These are phyloP conservation scores for Lentinula edodes DNA, from an alignment of 768 basidiomycete species.

Conservation along the genomic window DNA sequence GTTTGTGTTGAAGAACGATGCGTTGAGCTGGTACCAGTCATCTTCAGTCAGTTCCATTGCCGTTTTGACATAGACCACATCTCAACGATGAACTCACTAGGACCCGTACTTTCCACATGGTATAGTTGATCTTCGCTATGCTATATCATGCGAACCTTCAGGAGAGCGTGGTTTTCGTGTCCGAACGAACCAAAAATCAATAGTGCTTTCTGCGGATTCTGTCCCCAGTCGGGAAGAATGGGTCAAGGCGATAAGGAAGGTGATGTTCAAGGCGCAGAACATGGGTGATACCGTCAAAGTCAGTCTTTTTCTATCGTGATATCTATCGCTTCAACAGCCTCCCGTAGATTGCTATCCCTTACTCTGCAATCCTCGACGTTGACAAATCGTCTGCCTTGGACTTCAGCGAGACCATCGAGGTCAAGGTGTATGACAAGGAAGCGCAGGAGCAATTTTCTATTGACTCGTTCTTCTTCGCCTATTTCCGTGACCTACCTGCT, in stretches of 20 bases:
- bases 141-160: conserved; percentile 78
- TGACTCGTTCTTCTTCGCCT: conserved; percentile 93
- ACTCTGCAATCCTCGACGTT: conserved; percentile 83
- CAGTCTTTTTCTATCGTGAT: conserved; percentile 9
- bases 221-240: conserved; percentile 86
- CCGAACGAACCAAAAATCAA: conserved; percentile 73
- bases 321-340: not conserved
- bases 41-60: conserved; percentile 58
- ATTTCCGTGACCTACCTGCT: conserved; percentile 75
- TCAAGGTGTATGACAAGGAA: conserved; percentile 83
- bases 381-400: conserved; percentile 87
- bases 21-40: conserved; percentile 94
- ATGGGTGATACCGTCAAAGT: conserved; percentile 95
- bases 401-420: conserved; percentile 93
- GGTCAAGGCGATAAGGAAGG: conserved; percentile 91
- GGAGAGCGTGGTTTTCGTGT: conserved; percentile 79
- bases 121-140: conserved; percentile 92
- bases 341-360: conserved; percentile 84
- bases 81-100: conserved; percentile 53
- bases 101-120: conserved; percentile 98
- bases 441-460: conserved; percentile 55
- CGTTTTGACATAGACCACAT: conserved; percentile 11
- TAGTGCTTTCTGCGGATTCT: conserved; percentile 73
- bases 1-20: conserved; percentile 95
- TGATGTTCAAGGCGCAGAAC: conserved; percentile 95